Conservation (phyloP, 257 asterid species). For the Echites panduratus region DNA sequence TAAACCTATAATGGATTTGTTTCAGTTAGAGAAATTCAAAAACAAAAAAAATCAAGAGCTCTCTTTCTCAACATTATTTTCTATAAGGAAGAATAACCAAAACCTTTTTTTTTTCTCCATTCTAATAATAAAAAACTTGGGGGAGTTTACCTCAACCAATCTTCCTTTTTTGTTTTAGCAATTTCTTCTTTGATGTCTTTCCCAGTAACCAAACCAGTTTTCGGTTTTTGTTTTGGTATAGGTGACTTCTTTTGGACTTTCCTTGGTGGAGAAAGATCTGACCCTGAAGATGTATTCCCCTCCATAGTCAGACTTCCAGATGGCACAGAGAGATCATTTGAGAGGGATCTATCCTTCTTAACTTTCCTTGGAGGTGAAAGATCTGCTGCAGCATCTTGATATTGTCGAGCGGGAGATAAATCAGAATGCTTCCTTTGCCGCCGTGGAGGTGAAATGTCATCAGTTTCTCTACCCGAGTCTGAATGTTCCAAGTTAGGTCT, state of each 20-base stretch:
- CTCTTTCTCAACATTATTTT: neutral
- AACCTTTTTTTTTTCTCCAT: neutral
- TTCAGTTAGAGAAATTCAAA: neutral
- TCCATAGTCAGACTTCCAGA: conserved; percentile 14
- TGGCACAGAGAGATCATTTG: conserved; percentile 19
- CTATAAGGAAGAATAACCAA: neutral
- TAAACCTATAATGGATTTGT: conserved; percentile 42
- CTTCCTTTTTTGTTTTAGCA: conserved; percentile 52
- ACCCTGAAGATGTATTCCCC: conserved; percentile 18
- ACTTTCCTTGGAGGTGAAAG: conserved; percentile 56
- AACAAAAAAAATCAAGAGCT: neutral
- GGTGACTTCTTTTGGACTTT: conserved; percentile 37
- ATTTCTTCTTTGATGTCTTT: conserved; percentile 66
- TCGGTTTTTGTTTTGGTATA: conserved; percentile 30
- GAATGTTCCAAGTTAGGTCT: conserved; percentile 21
- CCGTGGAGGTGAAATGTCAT: conserved; percentile 49
- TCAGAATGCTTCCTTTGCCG: conserved; percentile 20
- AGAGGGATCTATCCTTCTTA: conserved; percentile 29
- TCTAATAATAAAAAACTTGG: too few relatives aligned
- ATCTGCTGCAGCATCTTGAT: conserved; percentile 30
- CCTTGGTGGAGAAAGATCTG: conserved; percentile 88
- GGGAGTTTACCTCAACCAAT: conserved; percentile 53
- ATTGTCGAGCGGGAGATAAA: conserved; percentile 58
- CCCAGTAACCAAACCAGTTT: conserved; percentile 79
- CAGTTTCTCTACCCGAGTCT: conserved; percentile 4